These are phyloP conservation scores for Pythium sukuiense DNA, from an alignment of 352 stramenopile genomes.

Conservation along the genomic window DNA sequence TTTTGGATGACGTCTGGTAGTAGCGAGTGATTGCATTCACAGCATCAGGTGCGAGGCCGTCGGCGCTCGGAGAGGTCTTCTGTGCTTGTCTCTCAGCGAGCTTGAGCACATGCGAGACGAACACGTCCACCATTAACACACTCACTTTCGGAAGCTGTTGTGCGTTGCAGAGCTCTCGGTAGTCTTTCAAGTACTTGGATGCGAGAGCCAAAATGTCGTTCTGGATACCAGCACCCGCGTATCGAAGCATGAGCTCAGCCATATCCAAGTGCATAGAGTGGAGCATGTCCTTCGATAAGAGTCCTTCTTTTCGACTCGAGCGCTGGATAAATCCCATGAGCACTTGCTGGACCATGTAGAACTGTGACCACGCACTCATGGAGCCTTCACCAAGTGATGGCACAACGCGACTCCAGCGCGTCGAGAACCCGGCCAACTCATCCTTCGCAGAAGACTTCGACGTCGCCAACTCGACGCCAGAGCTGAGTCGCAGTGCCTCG, in stretches of 20 bases:
- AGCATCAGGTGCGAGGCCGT: constrained; percentile 29
- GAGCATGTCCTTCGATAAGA: constrained; percentile 35
- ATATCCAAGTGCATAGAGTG: constrained; percentile 34
- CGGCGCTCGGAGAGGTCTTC: constrained; percentile 23
- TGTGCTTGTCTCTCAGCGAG: constrained; percentile 62
- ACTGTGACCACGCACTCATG: constrained; percentile 63
- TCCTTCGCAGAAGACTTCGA: neutral
- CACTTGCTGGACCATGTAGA: constrained; percentile 55
- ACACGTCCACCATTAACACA: constrained; percentile 77
- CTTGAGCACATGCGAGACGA: constrained; percentile 80
- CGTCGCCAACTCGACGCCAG: neutral
- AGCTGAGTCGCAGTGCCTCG: constrained; percentile 33
- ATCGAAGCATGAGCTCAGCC: constrained; percentile 60
- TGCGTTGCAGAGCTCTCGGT: constrained; percentile 68
- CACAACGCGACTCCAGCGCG: constrained; percentile 37
- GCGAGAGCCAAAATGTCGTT: constrained; percentile 70
- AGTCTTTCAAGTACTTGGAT: constrained; percentile 78
- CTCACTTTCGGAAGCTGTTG: constrained; percentile 73
- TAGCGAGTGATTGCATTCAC: constrained; percentile 58
- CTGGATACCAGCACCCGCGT: constrained; percentile 59
- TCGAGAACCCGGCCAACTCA: constrained; percentile 28
- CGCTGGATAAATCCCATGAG: constrained; percentile 36
- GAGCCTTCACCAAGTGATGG: constrained; percentile 54
- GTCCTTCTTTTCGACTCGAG: constrained; percentile 28
- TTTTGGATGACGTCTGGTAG: constrained; percentile 70